A percentile compares a stretch with the other conserved stretches of the same genome.
Conservation (phyloP, 1,284 basidiomycete species). For the Rhizoctonia solani region DNA sequence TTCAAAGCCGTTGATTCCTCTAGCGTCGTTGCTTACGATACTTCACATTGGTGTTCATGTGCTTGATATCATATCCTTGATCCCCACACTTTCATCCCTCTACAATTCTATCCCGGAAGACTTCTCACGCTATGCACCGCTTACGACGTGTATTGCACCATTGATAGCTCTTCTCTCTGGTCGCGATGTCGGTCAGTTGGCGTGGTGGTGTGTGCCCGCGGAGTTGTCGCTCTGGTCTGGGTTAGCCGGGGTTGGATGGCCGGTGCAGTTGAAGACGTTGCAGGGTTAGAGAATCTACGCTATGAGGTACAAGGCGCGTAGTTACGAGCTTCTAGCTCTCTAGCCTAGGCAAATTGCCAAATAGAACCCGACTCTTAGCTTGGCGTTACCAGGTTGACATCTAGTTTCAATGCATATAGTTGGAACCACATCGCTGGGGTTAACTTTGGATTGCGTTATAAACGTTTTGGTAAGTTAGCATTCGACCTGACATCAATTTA, state of each 20-base stretch:
- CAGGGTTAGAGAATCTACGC: conserved; percentile 16
- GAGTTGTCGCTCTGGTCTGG: conserved; percentile 25
- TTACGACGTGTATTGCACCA: conserved; percentile 15
- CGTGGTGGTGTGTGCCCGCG: conserved; percentile 18
- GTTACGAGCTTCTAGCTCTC: not conserved
- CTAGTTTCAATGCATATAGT: too few species aligned
- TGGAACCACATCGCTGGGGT: too few species aligned
- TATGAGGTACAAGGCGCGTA: conserved; percentile 23
- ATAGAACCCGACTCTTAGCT: too few species aligned
- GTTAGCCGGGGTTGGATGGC: conserved; percentile 31
- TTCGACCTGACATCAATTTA: not conserved
- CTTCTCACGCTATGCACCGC: conserved; percentile 22
- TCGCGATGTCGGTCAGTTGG: conserved; percentile 14
- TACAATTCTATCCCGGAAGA: conserved; percentile 18
- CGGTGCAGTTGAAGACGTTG: conserved; percentile 17
- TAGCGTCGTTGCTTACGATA: not conserved
- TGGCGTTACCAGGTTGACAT: too few species aligned
- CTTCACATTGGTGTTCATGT: conserved; percentile 1
- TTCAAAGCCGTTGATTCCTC: conserved; percentile 18
- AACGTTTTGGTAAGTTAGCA: too few species aligned
- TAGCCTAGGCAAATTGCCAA: too few species aligned
- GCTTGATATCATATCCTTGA: conserved; percentile 1
- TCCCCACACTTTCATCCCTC: not conserved
- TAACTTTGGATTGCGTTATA: too few species aligned
- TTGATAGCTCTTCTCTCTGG: conserved; percentile 7